Conservation (phyloP, 2,329 filamentous ascomycete species). For the Didymella pinodella region DNA sequence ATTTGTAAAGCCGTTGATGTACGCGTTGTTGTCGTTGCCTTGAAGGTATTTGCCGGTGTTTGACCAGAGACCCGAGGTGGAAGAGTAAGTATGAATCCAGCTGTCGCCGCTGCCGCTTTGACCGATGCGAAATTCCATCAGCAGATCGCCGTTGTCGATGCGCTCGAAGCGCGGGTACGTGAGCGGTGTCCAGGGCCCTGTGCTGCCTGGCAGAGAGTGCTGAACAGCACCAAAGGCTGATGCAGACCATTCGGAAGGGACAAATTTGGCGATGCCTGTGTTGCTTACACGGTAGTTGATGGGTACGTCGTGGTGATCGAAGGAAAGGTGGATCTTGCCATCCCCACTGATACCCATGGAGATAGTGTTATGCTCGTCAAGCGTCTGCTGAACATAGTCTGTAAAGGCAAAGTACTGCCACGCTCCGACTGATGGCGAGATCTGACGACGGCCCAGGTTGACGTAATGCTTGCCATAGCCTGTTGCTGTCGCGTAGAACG, state of each 20-base stretch:
- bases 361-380: constrained; percentile 63
- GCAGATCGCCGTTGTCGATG: constrained; percentile 50
- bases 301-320: constrained; percentile 58
- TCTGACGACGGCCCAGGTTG: constrained; percentile 56
- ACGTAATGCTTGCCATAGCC: constrained; percentile 51
- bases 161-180: constrained; percentile 61
- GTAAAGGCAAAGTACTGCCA: constrained; percentile 60
- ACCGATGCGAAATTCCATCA: constrained; percentile 61
- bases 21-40: constrained; percentile 60
- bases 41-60: constrained; percentile 55
- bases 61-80: constrained; percentile 48
- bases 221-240: constrained; percentile 40
- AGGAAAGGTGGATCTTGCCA: constrained; percentile 62
- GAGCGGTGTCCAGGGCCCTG: constrained; percentile 49
- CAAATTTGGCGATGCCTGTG: constrained; percentile 41
- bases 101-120: constrained; percentile 61
- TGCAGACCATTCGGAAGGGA: constrained; percentile 40
- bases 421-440: constrained; percentile 46
- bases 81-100: constrained; percentile 57
- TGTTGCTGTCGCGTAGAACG: constrained; percentile 53
- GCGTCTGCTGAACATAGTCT: constrained; percentile 60
- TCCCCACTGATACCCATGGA: constrained; percentile 62
- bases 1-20: constrained; percentile 59
- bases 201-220: constrained; percentile 42
- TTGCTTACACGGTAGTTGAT: constrained; percentile 48